Evolutionary conservation across 192 early-diverging fungal genomes (phyloP).

Genomic region (Linderina pennispora): DNA sequence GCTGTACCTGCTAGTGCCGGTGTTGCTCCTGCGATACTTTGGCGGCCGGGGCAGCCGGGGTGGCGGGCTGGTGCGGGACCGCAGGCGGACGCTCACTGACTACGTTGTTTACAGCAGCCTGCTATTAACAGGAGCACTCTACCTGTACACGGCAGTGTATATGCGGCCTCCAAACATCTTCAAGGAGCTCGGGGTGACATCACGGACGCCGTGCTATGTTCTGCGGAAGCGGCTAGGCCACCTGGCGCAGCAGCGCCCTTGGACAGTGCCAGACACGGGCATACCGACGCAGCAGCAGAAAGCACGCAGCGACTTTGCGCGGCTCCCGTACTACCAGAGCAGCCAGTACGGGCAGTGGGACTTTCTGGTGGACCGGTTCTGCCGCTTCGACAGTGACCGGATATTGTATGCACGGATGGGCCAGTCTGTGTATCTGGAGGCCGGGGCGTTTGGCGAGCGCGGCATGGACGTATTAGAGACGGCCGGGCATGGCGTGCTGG

Average conservation of each 20-base stretch:
- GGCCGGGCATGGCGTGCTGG: conserved; percentile 5
- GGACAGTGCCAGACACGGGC: conserved; percentile 11
- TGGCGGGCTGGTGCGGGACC: conserved; percentile 9
- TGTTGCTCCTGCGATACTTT: conserved; percentile 25
- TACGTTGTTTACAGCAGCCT: conserved; percentile 16
- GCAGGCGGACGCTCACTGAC: conserved; percentile 15
- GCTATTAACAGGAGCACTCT: conserved; percentile 6
- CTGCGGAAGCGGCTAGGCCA: conserved; percentile 15
- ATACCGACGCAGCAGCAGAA: conserved; percentile 8
- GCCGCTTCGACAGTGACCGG: conserved; percentile 26
- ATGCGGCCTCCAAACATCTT: conserved; percentile 30
- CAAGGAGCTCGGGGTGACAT: conserved; percentile 11
- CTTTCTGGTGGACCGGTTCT: conserved; percentile 42
- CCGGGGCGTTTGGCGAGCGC: conserved; percentile 30
- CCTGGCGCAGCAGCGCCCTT: conserved; percentile 5
- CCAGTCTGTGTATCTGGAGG: conserved; percentile 26
- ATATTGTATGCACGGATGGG: conserved; percentile 36
- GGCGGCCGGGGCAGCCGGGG: conserved; percentile 20
- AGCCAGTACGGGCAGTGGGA: conserved; percentile 35
- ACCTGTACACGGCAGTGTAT: conserved; percentile 11
- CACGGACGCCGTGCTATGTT: conserved; percentile 11
- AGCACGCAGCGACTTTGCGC: conserved; percentile 1
- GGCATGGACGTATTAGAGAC: conserved; percentile 15
- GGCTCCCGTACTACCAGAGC: conserved; percentile 13
- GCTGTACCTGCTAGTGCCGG: conserved; percentile 29